Base-by-base conservation (phyloP, 208 protist genomes). In the Crithidia fasciculata region DNA sequence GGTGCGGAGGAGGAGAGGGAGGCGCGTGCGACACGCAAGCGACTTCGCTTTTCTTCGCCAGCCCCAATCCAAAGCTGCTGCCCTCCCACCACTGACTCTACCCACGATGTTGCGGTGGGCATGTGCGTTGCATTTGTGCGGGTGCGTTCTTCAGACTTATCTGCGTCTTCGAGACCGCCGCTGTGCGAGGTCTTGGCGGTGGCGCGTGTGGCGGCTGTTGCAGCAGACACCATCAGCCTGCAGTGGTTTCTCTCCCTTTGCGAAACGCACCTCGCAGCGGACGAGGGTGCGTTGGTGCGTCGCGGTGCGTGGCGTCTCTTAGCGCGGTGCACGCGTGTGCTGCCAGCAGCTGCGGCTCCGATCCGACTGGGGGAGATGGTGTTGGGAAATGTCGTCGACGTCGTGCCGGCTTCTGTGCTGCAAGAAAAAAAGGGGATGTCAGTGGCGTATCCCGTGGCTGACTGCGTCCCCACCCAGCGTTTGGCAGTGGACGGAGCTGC, bases 161-260 rank as follows among this genome's bases (percentile, higher is more conserved):
- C 40, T 2, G 15, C 40, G 4, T 5, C n/a, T 5, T 41, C 16
- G 6, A n/a, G 5, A 1, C 15, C 54, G 19, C 16, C 40, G 28
- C 9, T 58, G 45, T 70, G 58, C 8, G 74, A 80, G 19, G 74
- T 80, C 16, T 19, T 80, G 47, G 74, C 74, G 0, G 44, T 74
- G 15, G 74, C 68, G 8, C 74, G 68, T 15, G 15, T 80, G 4
- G 74, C 60, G 4, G 5, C 28, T 5, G 10, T 69, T 3, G n/a
- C 8, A 4, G 43, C 39, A 0, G 68, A 61, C 37, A 69, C 45
- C 8, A 62, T 52, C n/a, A 39, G 56, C 53, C 62, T 80, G 9
- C 74, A 74, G 68, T 80, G 74, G 74, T 59, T 80, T 6, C 44
- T 80, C 19, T 40, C 37, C 4, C 49, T 80, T 28, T 10, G 47